Evolutionary conservation across 2,329 filamentous ascomycete species (phyloP), one percentile per base, ranked within the genome.

Genomic region (Alternaria alternata): DNA sequence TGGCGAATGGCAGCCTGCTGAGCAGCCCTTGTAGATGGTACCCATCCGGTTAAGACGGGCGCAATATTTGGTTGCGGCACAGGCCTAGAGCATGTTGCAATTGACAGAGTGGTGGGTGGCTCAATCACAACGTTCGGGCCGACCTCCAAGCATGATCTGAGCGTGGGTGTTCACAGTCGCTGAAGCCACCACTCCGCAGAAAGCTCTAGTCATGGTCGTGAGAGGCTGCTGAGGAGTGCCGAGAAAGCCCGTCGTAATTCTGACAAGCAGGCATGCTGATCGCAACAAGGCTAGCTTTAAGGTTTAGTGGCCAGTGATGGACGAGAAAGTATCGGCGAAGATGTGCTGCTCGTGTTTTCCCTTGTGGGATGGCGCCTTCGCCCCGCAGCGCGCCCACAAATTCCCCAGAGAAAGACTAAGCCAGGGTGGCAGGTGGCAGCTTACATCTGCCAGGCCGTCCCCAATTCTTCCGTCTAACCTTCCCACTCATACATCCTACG

Each of bases 241-340:
- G 52, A 61, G 54, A 36, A 48, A 46, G 51, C 51, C 60, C 49
- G 58, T 57, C 30, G 47, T 41, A 32, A 30, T 54, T 44, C 43
- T 57, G 49, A 41, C 44, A 55, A 46, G 51, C 54, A 53, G 51
- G 63, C 59, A 62, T 57, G 64, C 38, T 61, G 66, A 65, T 69
- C 57, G 63, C 59, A 52, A 36, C 58, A 32, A 53, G 32, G 46
- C 52, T 38, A 24, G 36, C 36, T 57, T 67, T 54, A 54, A 55
- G 59, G 67, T 49, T 55, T 74, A 71, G 73, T 64, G 68, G 63
- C 62, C 51, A 62, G 36, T 49, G 46, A 36, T 26, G 46, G 57
- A 72, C 73, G 72, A 75, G 75, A 75, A 75, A 62, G 65, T 64
- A 64, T 70, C 73, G 74, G 74, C 66, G 62, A 62, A 46, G 49